phyloP scores from a whole-genome alignment of 768 basidiomycete species.

The Trichaptum fuscoviolaceum region DNA sequence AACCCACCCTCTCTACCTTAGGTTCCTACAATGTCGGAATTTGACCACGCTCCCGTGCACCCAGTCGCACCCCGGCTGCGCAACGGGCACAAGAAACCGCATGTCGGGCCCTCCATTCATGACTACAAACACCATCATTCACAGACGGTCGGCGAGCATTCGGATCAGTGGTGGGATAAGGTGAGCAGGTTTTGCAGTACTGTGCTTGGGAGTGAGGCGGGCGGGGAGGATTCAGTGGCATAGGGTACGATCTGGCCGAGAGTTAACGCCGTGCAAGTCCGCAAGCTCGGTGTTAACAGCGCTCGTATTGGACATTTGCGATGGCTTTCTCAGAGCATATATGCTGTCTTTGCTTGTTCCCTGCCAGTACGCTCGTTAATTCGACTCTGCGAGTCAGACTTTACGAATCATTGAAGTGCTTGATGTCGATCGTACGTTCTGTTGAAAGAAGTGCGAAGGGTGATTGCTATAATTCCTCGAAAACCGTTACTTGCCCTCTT shows the following conservation, averaged over 20 bases:
- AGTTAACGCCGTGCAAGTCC: too few relatives aligned
- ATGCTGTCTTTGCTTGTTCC: too few relatives aligned
- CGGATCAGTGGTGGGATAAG: slow-evolving; percentile 87
- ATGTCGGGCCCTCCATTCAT: slow-evolving; percentile 74
- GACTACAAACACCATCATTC: slow-evolving; percentile 66
- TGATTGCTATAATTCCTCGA: not conserved
- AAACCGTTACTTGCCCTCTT: not conserved
- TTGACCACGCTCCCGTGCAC: slow-evolving; percentile 34
- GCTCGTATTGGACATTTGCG: too few relatives aligned
- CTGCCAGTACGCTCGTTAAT: too few relatives aligned
- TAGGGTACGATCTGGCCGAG: not conserved
- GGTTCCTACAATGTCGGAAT: not conserved
- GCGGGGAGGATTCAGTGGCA: not conserved
- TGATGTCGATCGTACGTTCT: not conserved
- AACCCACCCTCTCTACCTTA: not conserved
- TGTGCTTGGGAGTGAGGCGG: not conserved
- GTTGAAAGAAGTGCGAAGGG: not conserved
- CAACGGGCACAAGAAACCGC: slow-evolving; percentile 58
- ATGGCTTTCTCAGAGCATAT: too few relatives aligned
- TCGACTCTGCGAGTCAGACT: too few relatives aligned
- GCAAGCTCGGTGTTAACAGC: too few relatives aligned
- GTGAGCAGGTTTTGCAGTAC: slow-evolving; percentile 31
- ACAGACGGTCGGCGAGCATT: slow-evolving; percentile 67
- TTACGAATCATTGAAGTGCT: too few relatives aligned
- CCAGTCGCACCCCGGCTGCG: slow-evolving; percentile 75